Conservation (phyloP, 2,329 filamentous ascomycete genomes). For the Fusarium transvaalense region DNA sequence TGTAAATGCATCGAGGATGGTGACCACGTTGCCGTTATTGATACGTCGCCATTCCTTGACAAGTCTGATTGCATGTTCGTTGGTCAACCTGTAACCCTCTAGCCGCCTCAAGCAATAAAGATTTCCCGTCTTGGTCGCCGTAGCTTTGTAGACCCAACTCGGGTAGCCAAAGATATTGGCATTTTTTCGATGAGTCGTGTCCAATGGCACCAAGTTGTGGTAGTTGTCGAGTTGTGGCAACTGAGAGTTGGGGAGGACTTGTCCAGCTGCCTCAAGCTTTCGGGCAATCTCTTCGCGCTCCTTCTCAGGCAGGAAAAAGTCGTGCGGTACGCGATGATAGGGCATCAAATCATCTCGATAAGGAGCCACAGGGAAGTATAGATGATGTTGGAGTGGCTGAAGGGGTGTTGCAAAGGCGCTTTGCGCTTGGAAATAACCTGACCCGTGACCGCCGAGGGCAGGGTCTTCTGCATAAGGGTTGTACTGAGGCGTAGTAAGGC, state of each 20-base stretch:
- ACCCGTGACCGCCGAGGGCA: conserved; percentile 66
- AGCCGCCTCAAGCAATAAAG: conserved; percentile 89
- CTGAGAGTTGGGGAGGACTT: conserved; percentile 82
- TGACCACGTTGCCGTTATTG: conserved; percentile 83
- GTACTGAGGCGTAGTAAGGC: conserved; percentile 64
- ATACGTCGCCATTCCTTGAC: conserved; percentile 93
- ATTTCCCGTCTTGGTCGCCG: conserved; percentile 87
- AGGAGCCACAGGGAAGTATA: conserved; percentile 90
- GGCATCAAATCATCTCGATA: conserved; percentile 82
- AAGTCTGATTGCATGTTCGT: conserved; percentile 86
- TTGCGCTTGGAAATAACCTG: conserved; percentile 76
- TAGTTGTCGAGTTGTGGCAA: conserved; percentile 87
- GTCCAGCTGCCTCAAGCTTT: conserved; percentile 86
- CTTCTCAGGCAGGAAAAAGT: conserved; percentile 91
- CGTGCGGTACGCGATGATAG: conserved; percentile 88
- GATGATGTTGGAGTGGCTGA: conserved; percentile 87
- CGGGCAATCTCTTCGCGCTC: conserved; percentile 89
- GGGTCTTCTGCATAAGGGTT: conserved; percentile 86
- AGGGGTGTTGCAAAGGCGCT: conserved; percentile 63
- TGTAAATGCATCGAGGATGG: conserved; percentile 92
- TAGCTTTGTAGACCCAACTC: conserved; percentile 96
- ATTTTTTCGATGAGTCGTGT: conserved; percentile 83
- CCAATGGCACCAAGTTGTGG: conserved; percentile 90
- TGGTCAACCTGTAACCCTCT: conserved; percentile 89
- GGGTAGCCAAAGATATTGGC: conserved; percentile 85